A percentile compares a stretch with the other conserved stretches of the same genome.
phyloP scores from a whole-genome alignment of 2,329 filamentous ascomycete species.

The Alternaria tenuissima region DNA sequence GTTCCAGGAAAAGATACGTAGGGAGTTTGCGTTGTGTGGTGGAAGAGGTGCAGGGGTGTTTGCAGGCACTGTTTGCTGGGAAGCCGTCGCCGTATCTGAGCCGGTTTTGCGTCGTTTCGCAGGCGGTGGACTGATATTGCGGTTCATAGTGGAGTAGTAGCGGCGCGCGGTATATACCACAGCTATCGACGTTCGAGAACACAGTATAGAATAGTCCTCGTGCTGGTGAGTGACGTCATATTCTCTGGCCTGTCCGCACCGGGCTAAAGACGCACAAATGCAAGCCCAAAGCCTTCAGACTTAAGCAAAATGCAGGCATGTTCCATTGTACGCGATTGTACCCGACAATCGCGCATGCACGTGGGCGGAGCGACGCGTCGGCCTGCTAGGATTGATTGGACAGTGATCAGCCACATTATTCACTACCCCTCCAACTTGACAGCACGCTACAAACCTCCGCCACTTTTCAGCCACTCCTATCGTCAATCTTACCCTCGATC shows the following conservation, averaged over 20 bases:
- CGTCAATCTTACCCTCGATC: neutral
- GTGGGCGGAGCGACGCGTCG: conserved; percentile 12
- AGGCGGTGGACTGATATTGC: conserved; percentile 38
- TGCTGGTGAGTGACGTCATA: conserved; percentile 15
- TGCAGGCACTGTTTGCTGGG: neutral
- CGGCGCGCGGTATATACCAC: neutral
- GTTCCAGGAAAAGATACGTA: conserved; percentile 59
- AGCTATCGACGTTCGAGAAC: neutral
- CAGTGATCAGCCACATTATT: conserved; percentile 28
- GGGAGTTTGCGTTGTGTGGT: conserved; percentile 11
- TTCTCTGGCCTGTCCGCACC: neutral
- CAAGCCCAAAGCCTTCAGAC: neutral
- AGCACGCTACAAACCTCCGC: neutral
- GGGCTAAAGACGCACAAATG: neutral
- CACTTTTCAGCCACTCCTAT: conserved; percentile 1
- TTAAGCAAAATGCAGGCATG: neutral
- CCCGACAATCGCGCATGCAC: conserved; percentile 6
- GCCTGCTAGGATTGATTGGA: conserved; percentile 20
- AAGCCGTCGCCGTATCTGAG: neutral
- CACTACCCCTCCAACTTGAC: conserved; percentile 32
- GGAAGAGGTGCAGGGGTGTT: conserved; percentile 9
- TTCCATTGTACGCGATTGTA: neutral
- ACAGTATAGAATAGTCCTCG: neutral
- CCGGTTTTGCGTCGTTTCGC: conserved; percentile 31
- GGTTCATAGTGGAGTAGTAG: conserved; percentile 21